Percentiles rank a stretch among this genome's conserved stretches.
Evolutionary conservation across 2,329 filamentous ascomycete species (phyloP).

Genomic region (Orbilia oligospora): DNA sequence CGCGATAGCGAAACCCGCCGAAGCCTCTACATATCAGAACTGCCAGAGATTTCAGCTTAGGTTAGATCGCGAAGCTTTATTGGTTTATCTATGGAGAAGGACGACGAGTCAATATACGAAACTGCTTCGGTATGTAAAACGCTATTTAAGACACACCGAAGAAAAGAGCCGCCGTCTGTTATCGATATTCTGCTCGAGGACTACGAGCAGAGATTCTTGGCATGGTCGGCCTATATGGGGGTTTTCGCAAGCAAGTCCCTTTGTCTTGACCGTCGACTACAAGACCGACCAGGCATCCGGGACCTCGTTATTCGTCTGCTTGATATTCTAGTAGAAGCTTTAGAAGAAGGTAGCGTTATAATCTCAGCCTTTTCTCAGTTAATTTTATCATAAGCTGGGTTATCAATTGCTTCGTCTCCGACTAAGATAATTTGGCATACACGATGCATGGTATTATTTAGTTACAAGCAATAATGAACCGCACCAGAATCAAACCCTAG

Average conservation of each 20-base stretch:
- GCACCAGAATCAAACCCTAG: neutral
- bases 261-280: constrained; percentile 11
- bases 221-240: constrained; percentile 11
- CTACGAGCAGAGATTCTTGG: constrained; percentile 2
- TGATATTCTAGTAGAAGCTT: neutral
- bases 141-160: neutral
- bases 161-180: neutral
- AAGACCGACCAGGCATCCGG: neutral
- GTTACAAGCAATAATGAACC: neutral
- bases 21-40: no score
- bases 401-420: neutral
- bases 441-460: neutral
- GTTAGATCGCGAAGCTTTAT: neutral
- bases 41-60: neutral
- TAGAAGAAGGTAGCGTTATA: neutral
- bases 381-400: neutral
- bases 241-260: constrained; percentile 10
- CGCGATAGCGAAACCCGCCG: no score
- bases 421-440: neutral
- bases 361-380: neutral
- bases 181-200: neutral
- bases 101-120: neutral
- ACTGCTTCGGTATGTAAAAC: neutral
- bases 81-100: constrained; percentile 7
- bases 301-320: constrained; percentile 8